Evolutionary conservation across 305 asterid genomes (phyloP), one percentile per base, ranked within the genome.

Genomic region (Fraxinus albicans): DNA sequence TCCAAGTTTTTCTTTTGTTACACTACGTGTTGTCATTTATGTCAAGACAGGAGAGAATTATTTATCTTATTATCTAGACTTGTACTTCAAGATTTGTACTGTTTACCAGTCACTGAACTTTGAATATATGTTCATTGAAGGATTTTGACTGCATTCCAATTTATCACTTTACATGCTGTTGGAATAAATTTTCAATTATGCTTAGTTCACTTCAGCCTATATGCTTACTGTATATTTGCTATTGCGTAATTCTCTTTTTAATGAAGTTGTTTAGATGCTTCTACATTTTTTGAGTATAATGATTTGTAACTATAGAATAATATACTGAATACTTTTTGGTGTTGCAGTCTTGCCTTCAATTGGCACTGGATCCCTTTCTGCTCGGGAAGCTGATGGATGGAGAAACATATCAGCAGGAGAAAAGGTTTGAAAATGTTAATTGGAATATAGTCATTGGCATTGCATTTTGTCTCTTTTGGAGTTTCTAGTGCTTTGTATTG

Each of bases 341-440:
- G 58, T 82, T 86, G 9, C 93, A 96, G 99, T 93, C 35, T 86
- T 96, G 89, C 97, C 99, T 3, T 93, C 98, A 75, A 63, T 88
- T 86, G 99, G 99, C 83, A 84, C 93, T 82, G 98, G 97, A 83
- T 97, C 98, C 87, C 98, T 96, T 87, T 92, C 99, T 83, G 93
- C 97, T 63, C 91, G 98, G 86, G 99, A 96, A 89, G 97, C 98
- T 58, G 99, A 94, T 87, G 99, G 98, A 86, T 87, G 97, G 89
- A 89, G 94, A 86, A 91, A 91, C 86, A 86, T 89, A 73, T 88
- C 97, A 33, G 90, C 95, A n/a, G 98, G 94, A 83, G 99, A 94
- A 83, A 94, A 94, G 99, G 98, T 93, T 75, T 50, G 81, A 85
- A 67, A 27, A 53, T 85, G 83, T 77, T 42, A 70, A 82, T 82